These are phyloP conservation scores for Sugiyamaella xylanicola DNA, from an alignment of 1,139 yeast species.

Conservation along the genomic window DNA sequence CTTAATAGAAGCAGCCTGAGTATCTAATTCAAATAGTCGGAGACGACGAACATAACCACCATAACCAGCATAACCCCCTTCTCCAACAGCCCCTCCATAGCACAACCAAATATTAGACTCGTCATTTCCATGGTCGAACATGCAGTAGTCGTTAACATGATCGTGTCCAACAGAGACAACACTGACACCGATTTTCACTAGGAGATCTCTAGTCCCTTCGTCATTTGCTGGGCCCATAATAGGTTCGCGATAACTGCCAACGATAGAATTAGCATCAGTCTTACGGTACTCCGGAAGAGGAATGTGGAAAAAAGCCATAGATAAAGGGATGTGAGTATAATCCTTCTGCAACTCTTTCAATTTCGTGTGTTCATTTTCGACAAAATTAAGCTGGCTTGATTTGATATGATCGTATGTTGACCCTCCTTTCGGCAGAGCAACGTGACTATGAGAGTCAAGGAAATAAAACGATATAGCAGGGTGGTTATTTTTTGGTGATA, in stretches of 20 bases:
- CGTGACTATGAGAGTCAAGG: constrained; percentile 78
- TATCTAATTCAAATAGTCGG: constrained; percentile 68
- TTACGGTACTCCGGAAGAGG: constrained; percentile 83
- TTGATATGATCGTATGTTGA: constrained; percentile 90
- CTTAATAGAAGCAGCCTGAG: constrained; percentile 52
- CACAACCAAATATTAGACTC: constrained; percentile 73
- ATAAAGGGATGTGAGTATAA: constrained; percentile 52
- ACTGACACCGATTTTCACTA: constrained; percentile 65
- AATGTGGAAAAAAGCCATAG: constrained; percentile 92
- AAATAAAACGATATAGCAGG: constrained; percentile 67
- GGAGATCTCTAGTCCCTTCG: constrained; percentile 56
- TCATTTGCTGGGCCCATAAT: constrained; percentile 77
- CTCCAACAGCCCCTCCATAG: constrained; percentile 91
- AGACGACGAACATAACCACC: constrained; percentile 80
- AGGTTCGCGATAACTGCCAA: constrained; percentile 70
- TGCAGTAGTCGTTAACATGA: constrained; percentile 89
- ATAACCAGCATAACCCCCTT: constrained; percentile 93
- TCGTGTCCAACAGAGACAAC: constrained; percentile 89
- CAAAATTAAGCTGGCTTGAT: constrained; percentile 65
- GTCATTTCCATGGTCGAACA: constrained; percentile 48
- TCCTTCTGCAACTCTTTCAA: constrained; percentile 42
- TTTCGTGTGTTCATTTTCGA: constrained; percentile 49
- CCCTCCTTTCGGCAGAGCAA: constrained; percentile 60
- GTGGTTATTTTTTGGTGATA: constrained; percentile 46
- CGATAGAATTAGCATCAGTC: constrained; percentile 43